These are phyloP conservation scores for Dacryopinax primogenitus DNA, from an alignment of 768 basidiomycete species.

Conservation along the genomic window DNA sequence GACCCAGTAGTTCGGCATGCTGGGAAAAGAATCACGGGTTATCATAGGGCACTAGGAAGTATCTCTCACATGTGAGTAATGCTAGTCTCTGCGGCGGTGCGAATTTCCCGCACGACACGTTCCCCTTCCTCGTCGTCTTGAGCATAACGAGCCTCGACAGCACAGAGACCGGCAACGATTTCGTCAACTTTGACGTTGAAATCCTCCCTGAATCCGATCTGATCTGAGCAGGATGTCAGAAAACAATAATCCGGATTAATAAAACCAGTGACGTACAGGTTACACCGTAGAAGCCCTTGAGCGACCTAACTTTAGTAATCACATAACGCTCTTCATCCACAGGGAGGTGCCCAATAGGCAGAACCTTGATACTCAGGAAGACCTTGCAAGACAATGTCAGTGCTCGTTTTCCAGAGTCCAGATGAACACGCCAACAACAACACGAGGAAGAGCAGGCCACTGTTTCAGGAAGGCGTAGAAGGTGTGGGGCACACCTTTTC, in stretches of 20 bases:
- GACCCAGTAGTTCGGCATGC: conserved; percentile 48
- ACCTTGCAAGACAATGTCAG: conserved; percentile 29
- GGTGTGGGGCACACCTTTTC: conserved; percentile 49
- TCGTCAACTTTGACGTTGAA: conserved; percentile 36
- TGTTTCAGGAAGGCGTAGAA: conserved; percentile 53
- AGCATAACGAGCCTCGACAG: conserved; percentile 32
- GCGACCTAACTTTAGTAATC: conserved; percentile 43
- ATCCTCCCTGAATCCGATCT: conserved; percentile 48
- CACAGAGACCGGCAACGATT: conserved; percentile 27
- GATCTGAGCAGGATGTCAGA: neutral
- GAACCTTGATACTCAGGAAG: conserved; percentile 46
- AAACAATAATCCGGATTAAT: neutral
- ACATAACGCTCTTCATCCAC: conserved; percentile 38
- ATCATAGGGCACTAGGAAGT: neutral
- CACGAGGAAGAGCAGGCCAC: conserved; percentile 55
- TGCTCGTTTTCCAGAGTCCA: neutral
- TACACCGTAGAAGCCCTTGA: conserved; percentile 51
- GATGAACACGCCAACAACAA: conserved; percentile 36
- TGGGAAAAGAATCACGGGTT: conserved; percentile 18
- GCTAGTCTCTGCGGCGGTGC: conserved; percentile 27
- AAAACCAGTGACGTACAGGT: conserved; percentile 31
- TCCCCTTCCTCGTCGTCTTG: conserved; percentile 27
- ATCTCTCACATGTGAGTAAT: conserved; percentile 46
- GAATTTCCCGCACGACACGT: conserved; percentile 32
- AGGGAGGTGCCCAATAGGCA: conserved; percentile 40